Evolutionary conservation across 2,329 filamentous ascomycete species (phyloP).

Genomic region (Pseudohalonectria lignicola): DNA sequence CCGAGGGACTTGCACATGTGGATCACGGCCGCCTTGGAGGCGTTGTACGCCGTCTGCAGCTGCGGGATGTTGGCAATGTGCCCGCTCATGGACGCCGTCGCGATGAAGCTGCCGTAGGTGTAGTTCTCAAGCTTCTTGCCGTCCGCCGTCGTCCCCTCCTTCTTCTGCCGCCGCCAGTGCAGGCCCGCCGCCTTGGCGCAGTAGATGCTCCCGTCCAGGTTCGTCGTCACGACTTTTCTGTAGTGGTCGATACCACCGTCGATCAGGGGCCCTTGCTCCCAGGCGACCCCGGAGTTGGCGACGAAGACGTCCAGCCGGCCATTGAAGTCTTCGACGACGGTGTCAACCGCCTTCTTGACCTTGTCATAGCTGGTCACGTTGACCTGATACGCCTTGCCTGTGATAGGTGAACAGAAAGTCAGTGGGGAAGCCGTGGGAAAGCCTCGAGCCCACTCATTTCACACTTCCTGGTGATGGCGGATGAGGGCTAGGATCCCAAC

Average conservation of each 20-base stretch:
- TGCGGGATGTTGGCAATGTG: conserved; percentile 72
- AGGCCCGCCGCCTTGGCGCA: conserved; percentile 59
- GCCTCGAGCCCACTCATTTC: background rate
- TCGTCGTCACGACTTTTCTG: conserved; percentile 56
- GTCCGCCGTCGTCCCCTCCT: conserved; percentile 51
- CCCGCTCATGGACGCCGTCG: conserved; percentile 68
- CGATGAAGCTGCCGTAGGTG: conserved; percentile 59
- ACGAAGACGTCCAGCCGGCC: conserved; percentile 69
- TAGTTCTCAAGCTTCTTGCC: conserved; percentile 52
- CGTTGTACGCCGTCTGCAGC: conserved; percentile 63
- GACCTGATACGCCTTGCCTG: conserved; percentile 51
- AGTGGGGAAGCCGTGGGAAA: too few relatives aligned
- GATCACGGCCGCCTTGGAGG: conserved; percentile 55
- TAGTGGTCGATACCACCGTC: conserved; percentile 55
- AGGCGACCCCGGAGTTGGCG: conserved; percentile 67
- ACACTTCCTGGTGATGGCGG: background rate
- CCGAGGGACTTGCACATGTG: conserved; percentile 58
- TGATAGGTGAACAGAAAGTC: too few relatives aligned
- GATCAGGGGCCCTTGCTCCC: conserved; percentile 57
- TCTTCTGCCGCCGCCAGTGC: conserved; percentile 61
- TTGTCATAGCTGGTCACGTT: conserved; percentile 43
- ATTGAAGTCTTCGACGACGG: conserved; percentile 55
- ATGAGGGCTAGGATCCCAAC: too few relatives aligned
- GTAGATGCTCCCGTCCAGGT: conserved; percentile 70
- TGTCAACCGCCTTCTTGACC: conserved; percentile 37